Evolutionary conservation across 1,284 basidiomycete genomes (phyloP).

Genomic region (Trametes sp.): DNA sequence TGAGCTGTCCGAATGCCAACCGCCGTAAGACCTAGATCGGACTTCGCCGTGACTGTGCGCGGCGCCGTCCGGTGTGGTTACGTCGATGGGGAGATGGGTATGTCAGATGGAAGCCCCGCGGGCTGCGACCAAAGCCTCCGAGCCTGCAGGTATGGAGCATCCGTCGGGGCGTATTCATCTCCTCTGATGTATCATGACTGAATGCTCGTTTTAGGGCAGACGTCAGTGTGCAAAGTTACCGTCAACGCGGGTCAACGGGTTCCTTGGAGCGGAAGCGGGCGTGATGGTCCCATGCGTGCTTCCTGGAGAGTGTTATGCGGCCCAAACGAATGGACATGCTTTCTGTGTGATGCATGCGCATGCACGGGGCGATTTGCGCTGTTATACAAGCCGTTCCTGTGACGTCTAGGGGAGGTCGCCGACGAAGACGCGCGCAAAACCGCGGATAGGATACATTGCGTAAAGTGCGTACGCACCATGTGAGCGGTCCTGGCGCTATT

Average conservation of each 20-base stretch:
- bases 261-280: neutral
- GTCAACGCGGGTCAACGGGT: neutral
- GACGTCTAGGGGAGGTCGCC: too few relatives aligned
- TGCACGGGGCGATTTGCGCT: too few relatives aligned
- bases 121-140: neutral
- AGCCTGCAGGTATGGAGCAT: neutral
- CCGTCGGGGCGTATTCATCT: neutral
- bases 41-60: neutral
- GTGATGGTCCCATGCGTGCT: neutral
- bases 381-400: too few relatives aligned
- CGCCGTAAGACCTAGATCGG: too few relatives aligned
- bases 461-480: too few relatives aligned
- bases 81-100: neutral
- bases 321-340: neutral
- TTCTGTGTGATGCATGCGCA: too few relatives aligned
- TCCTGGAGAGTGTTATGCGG: neutral
- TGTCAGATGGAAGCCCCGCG: neutral
- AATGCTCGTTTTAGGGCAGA: neutral
- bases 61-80: neutral
- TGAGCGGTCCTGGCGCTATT: too few relatives aligned
- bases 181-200: neutral
- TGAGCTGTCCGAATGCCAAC: neutral
- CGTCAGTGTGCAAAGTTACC: neutral
- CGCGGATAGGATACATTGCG: too few relatives aligned
- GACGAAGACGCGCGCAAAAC: too few relatives aligned